Conservation (phyloP, 768 basidiomycete genomes). For the Kwoniella dendrophila region DNA sequence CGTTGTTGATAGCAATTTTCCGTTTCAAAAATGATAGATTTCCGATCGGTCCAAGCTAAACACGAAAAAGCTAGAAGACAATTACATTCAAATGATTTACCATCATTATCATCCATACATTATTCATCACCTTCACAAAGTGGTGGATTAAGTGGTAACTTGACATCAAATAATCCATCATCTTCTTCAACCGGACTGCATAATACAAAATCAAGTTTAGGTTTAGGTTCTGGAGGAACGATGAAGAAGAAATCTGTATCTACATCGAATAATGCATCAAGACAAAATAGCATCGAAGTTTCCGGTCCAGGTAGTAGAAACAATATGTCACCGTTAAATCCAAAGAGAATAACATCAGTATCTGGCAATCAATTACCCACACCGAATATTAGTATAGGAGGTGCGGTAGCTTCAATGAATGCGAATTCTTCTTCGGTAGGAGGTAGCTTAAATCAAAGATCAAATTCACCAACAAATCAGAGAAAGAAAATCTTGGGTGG, state of each 20-base stretch:
- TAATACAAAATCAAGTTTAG: not conserved
- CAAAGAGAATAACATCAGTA: conserved; percentile 34
- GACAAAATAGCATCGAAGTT: conserved; percentile 12
- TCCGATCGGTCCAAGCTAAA: conserved; percentile 81
- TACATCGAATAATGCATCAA: conserved; percentile 8
- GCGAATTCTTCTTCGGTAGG: conserved; percentile 24
- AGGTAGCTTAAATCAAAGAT: conserved; percentile 36
- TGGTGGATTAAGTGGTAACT: too few species aligned
- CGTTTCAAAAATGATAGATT: conserved; percentile 59
- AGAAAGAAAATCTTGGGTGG: conserved; percentile 40
- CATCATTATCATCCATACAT: conserved; percentile 40
- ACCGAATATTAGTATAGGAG: conserved; percentile 37
- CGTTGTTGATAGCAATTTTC: not conserved
- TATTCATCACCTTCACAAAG: conserved; percentile 49
- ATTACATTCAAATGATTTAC: conserved; percentile 60
- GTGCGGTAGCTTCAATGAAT: conserved; percentile 51
- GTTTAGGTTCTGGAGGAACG: conserved; percentile 16
- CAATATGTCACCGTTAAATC: conserved; percentile 52
- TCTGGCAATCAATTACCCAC: conserved; percentile 6
- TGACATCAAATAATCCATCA: conserved; percentile 24
- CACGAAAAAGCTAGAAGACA: conserved; percentile 90
- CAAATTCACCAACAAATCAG: conserved; percentile 31
- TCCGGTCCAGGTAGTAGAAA: not conserved
- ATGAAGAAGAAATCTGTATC: conserved; percentile 32
- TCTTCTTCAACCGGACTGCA: not conserved